Conservation (phyloP, 148 eudicot genomes). For the Suaeda aralocaspica region DNA sequence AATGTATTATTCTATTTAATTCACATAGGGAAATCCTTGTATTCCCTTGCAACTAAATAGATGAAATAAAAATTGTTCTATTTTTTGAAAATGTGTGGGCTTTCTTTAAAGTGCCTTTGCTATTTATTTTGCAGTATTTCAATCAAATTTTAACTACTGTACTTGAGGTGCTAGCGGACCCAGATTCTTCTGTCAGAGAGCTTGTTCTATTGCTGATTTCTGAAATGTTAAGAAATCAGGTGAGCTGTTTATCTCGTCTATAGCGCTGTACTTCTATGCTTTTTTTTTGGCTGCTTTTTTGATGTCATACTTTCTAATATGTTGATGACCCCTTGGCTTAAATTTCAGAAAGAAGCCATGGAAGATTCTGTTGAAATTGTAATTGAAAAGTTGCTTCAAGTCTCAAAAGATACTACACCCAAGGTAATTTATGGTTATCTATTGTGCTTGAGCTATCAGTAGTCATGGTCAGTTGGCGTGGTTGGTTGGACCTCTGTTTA, state of each 20-base stretch:
- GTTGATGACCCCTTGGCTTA: slow-evolving; percentile 13
- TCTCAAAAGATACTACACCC: slow-evolving; percentile 54
- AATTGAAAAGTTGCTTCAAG: slow-evolving; percentile 81
- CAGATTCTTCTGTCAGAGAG: slow-evolving; percentile 67
- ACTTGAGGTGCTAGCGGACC: slow-evolving; percentile 79
- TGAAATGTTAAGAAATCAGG: slow-evolving; percentile 88
- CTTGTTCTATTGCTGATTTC: slow-evolving; percentile 60
- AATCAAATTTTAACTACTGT: slow-evolving; percentile 84
- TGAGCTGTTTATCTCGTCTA: slow-evolving; percentile 7
- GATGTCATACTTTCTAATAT: not conserved
- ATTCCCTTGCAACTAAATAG: not conserved
- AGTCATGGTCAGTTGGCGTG: not conserved
- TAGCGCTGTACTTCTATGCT: not conserved
- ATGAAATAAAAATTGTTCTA: not conserved
- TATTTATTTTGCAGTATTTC: slow-evolving; percentile 54
- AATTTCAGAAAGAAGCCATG: slow-evolving; percentile 69
- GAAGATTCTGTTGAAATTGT: slow-evolving; percentile 94
- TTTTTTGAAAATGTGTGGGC: no score
- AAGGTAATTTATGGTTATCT: slow-evolving; percentile 41
- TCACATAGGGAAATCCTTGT: no score
- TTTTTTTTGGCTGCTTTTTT: not conserved
- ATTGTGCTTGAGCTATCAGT: not conserved
- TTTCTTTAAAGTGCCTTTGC: not conserved
- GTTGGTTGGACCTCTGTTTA: not conserved
- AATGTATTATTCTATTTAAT: no score